Evolutionary conservation across 768 basidiomycete species (phyloP), one percentile per base, ranked within the genome.

Genomic region (Rhodocollybia butyracea): DNA sequence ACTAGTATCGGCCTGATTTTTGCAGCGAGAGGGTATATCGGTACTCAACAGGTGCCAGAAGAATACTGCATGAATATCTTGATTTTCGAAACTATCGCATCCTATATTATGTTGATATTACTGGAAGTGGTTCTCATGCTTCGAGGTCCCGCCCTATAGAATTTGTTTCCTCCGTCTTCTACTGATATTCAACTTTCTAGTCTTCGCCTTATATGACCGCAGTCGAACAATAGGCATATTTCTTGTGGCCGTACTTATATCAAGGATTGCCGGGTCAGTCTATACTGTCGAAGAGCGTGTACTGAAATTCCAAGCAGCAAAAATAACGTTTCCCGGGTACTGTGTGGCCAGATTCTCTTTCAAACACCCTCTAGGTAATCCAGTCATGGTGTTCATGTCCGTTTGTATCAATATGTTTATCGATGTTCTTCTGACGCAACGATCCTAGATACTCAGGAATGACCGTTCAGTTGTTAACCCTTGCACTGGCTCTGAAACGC

Each of bases 81-180:
- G 34, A 27, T 50, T 10, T 50, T 50, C 24, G 31, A 50, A 12
- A 50, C 26, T 21, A 26, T 24, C 34, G 34, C 48, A 10, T 13
- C 32, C 22, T 38, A 50, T 24, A 50, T 11, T 22, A 50, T 50
- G 48, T 22, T 36, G 22, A 10, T 50, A 15, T 6, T 50, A 11
- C 22, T 50, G 34, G 32, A 50, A 34, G 5, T 50, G 13, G 38
- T 50, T 50, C 48, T 50, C 19, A 50, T 50, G 34, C 48, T 50
- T 50, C 48, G 48, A 50, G 48, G 48, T 50, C 10, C 27, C n/a
- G n/a, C n/a, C 32, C 38, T 34, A n/a, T n/a, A n/a, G n/a, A n/a
- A n/a, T n/a, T n/a, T n/a, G n/a, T n/a, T n/a, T n/a, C n/a, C n/a
- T n/a, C n/a, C n/a, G n/a, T n/a, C n/a, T n/a, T n/a, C n/a, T n/a